Conservation (phyloP, 495 filamentous ascomycete species). For the Massariosphaeria phaeospora region DNA sequence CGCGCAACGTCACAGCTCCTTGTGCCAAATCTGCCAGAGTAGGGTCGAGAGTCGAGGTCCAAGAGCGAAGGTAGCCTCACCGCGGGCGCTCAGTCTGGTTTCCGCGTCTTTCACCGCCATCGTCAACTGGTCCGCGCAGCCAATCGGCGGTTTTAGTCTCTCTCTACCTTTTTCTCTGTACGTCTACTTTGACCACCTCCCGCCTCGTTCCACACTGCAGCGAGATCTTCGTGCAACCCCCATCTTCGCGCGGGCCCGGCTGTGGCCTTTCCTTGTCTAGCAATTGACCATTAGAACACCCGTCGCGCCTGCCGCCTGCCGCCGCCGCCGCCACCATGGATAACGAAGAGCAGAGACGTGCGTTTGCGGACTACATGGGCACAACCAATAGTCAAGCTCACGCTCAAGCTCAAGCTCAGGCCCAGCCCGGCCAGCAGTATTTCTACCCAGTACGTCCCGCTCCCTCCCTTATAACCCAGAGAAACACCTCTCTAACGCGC, state of each 20-base stretch:
- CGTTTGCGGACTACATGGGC: constrained; percentile 15
- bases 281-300: not conserved
- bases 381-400: not conserved
- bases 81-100: not conserved
- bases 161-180: not conserved
- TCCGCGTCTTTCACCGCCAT: constrained; percentile 13
- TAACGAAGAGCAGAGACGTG: constrained; percentile 14
- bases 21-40: not conserved
- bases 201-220: not conserved
- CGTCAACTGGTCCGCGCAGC: not conserved
- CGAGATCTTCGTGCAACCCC: not conserved
- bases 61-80: not conserved
- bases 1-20: not conserved
- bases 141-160: not conserved
- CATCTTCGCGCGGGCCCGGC: not conserved
- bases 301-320: not conserved
- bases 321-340: not conserved
- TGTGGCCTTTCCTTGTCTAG: not conserved
- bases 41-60: not conserved
- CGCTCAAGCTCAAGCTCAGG: no score
- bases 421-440: constrained; percentile 4
- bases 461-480: not conserved
- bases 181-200: not conserved
- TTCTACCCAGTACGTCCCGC: constrained; percentile 7
- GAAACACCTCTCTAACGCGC: no score